phyloP scores from a whole-genome alignment of 225 moss, liverwort and hornwort genomes.

The Pseudoscleropodium purum region DNA sequence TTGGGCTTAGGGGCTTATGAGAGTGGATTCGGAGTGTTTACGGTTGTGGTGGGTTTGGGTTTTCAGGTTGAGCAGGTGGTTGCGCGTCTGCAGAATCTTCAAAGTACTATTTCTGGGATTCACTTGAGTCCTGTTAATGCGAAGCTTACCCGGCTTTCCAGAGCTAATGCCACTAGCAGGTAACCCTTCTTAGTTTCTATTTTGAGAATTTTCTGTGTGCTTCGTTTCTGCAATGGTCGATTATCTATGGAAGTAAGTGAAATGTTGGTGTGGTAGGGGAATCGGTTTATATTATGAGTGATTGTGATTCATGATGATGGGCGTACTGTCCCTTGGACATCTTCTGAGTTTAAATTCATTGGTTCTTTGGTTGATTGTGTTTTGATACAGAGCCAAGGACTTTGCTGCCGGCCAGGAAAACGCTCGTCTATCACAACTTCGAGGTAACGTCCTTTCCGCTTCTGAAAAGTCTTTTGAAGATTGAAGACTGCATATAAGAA shows the following conservation, averaged over 20 bases:
- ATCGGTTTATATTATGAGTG: not conserved
- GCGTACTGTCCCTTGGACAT: not conserved
- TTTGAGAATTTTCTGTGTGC: not conserved
- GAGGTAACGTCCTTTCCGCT: slow-evolving; percentile 7
- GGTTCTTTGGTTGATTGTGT: not conserved
- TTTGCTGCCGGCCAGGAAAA: not conserved
- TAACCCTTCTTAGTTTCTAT: not conserved
- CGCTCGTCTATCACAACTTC: not conserved
- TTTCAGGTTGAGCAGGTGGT: slow-evolving; percentile 55
- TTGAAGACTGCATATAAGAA: not conserved
- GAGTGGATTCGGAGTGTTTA: not conserved
- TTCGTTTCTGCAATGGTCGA: not conserved
- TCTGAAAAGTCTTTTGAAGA: not conserved
- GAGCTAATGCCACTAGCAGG: slow-evolving; percentile 7
- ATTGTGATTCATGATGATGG: no score
- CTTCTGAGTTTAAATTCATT: not conserved
- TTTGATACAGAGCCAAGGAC: slow-evolving; percentile 11
- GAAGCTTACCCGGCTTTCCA: slow-evolving; percentile 1
- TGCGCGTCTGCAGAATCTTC: slow-evolving; percentile 40
- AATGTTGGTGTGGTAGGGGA: not conserved
- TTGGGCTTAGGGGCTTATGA: not conserved
- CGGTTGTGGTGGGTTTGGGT: not conserved
- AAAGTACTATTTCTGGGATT: slow-evolving; percentile 38
- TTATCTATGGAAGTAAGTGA: not conserved
- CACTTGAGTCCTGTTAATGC: slow-evolving; percentile 35